Evolutionary conservation across 441 rosid species (phyloP), one percentile per base, ranked within the genome.

Genomic region (Breynia disticha): DNA sequence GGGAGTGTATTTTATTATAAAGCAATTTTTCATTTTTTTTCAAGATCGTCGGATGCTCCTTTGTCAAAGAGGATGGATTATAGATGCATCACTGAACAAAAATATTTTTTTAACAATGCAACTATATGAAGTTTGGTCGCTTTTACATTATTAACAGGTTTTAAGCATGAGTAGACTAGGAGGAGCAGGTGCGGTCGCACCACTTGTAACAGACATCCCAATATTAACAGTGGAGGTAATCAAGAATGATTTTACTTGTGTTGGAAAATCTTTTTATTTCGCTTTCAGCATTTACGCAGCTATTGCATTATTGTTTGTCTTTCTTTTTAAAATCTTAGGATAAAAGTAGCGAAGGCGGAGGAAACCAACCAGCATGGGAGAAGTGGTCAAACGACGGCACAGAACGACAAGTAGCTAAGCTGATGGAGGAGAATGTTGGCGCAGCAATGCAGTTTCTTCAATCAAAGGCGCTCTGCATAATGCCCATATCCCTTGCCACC

Each of bases 161-260:
- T 73, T 87, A 61, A 94, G 97, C 81, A 94, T 94, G 95, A 89
- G 99, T 72, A 80, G 96, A 70, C 71, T 90, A 78, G 99, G 99
- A 13, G 97, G 79, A 58, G 91, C 99, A 56, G 96, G 96, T 50
- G 99, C 99, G 0, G 99, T 94, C 60, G 99, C 96, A 48, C 97
- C 96, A 63, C 96, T 94, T 54, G 97, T 94, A 55, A 83, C 95
- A 15, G 95, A 90, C 65, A 77, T 85, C 63, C 97, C 99, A 60
- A 72, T 87, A 54, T 78, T 95, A 56, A 83, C 97, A 55, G 77
- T 87, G 46, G 95, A 94, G 95, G 97, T 90, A 78, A 61, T 64
- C 63, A 52, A 22, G 10, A 52, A 44, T 19, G 13, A 46, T 28
- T 6, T 41, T 61, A 39, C 46, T 16, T 35, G 6, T 21, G 37